Conservation (phyloP, 208 protist genomes). For the Polymyxa betae region DNA sequence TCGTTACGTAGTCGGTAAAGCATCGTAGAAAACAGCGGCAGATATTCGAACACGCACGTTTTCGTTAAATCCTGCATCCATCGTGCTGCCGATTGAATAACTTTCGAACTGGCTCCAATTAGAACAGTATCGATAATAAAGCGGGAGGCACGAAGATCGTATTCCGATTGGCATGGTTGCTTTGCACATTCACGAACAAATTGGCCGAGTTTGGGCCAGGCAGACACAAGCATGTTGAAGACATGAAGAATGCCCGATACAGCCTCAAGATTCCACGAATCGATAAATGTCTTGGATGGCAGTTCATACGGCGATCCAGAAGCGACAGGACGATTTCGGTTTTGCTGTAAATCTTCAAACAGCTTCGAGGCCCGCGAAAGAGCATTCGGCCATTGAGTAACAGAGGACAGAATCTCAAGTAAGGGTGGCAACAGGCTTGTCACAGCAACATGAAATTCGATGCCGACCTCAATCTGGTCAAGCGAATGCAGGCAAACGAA, state of each 20-base stretch:
- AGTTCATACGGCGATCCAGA: not conserved
- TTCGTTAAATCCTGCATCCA: not conserved
- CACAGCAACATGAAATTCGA: conserved; percentile 1
- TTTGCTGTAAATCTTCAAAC: not conserved
- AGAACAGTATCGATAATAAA: not conserved
- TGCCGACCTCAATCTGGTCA: not conserved
- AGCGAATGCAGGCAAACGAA: not conserved
- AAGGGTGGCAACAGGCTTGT: not conserved
- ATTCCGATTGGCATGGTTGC: not conserved
- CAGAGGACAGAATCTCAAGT: conserved; percentile 41
- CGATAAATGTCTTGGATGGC: not conserved
- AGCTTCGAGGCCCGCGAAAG: not conserved
- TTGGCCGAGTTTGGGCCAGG: not conserved
- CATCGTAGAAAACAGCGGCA: not conserved
- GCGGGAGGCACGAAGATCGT: not conserved
- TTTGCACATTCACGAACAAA: not conserved
- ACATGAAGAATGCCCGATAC: not conserved
- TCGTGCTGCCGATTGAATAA: not conserved
- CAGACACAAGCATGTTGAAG: not conserved
- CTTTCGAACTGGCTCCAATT: not conserved
- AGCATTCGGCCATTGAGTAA: too few species aligned
- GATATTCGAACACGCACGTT: not conserved
- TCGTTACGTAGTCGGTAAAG: not conserved
- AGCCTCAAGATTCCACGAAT: not conserved
- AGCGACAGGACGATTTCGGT: not conserved